These are phyloP conservation scores for Yamagishiella unicocca DNA, from an alignment of 139 green algal species.

Conservation along the genomic window DNA sequence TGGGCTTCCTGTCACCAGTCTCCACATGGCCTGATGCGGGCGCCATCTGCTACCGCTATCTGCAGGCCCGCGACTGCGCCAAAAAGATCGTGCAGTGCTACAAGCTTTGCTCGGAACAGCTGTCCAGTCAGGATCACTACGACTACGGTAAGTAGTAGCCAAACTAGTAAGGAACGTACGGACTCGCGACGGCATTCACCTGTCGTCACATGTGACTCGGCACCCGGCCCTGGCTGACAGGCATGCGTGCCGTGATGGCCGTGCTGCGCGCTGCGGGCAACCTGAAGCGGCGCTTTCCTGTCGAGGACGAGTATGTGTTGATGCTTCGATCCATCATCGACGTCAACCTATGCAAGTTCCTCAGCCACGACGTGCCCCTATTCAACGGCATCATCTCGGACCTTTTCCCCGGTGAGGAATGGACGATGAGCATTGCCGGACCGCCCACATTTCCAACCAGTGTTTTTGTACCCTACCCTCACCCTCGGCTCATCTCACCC, in stretches of 20 bases:
- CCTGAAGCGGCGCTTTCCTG: conserved; percentile 70
- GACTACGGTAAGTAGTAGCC: conserved; percentile 72
- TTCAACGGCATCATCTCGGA: conserved; percentile 83
- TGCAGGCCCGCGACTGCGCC: conserved; percentile 77
- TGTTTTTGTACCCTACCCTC: too few relatives aligned
- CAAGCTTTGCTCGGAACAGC: conserved; percentile 88
- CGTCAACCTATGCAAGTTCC: conserved; percentile 92
- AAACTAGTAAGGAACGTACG: too few relatives aligned
- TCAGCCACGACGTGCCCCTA: conserved; percentile 82
- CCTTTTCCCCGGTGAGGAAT: conserved; percentile 78
- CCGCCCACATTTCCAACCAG: too few relatives aligned
- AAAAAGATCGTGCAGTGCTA: conserved; percentile 90
- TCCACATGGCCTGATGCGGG: too few relatives aligned
- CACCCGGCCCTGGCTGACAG: conserved; percentile 41
- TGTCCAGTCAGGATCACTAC: conserved; percentile 87
- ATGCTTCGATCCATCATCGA: conserved; percentile 87
- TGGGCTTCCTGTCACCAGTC: too few relatives aligned
- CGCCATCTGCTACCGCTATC: too few relatives aligned
- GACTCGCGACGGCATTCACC: background rate
- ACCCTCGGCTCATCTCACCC: too few relatives aligned
- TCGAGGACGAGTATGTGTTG: conserved; percentile 82
- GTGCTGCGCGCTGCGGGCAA: conserved; percentile 79
- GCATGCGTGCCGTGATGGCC: conserved; percentile 86
- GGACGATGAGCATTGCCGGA: too few relatives aligned
- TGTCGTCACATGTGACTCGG: conserved; percentile 52